These are phyloP conservation scores for Chaetomium cochliodes DNA, from an alignment of 495 filamentous ascomycete species.

Conservation along the genomic window DNA sequence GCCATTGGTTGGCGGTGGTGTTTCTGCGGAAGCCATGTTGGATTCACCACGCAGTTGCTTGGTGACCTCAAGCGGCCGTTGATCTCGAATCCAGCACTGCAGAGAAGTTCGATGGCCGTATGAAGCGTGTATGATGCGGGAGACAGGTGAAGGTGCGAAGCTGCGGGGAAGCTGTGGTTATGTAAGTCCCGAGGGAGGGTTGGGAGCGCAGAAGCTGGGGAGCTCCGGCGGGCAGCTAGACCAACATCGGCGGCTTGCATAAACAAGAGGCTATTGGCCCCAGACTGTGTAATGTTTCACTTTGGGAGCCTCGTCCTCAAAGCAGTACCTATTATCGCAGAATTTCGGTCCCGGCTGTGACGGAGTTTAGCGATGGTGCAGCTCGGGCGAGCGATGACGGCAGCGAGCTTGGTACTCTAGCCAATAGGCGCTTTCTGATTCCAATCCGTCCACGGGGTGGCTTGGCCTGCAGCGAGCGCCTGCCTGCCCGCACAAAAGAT, in stretches of 20 bases:
- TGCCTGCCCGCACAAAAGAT: too few species aligned
- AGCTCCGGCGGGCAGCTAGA: background rate
- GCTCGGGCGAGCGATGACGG: conserved; percentile 27
- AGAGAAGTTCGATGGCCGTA: too few species aligned
- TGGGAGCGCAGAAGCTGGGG: background rate
- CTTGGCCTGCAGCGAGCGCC: background rate
- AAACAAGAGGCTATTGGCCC: background rate
- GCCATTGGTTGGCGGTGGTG: conserved; percentile 1
- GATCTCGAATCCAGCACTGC: background rate
- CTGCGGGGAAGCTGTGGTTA: conserved; percentile 7
- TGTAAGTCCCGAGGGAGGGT: background rate
- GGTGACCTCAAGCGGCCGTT: background rate
- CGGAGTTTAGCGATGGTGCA: conserved; percentile 20
- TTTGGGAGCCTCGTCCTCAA: background rate
- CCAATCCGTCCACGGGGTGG: background rate
- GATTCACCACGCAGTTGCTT: background rate
- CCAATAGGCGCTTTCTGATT: background rate
- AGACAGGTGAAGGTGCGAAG: background rate
- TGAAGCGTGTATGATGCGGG: background rate
- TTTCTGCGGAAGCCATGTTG: conserved; percentile 20
- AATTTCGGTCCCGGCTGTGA: background rate
- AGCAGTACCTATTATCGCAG: background rate
- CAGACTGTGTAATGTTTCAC: background rate
- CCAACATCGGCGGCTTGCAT: background rate
- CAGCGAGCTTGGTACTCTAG: background rate